Evolutionary conservation across 164 flowering plant genomes (phyloP).

Genomic region (Vitis labrusca): DNA sequence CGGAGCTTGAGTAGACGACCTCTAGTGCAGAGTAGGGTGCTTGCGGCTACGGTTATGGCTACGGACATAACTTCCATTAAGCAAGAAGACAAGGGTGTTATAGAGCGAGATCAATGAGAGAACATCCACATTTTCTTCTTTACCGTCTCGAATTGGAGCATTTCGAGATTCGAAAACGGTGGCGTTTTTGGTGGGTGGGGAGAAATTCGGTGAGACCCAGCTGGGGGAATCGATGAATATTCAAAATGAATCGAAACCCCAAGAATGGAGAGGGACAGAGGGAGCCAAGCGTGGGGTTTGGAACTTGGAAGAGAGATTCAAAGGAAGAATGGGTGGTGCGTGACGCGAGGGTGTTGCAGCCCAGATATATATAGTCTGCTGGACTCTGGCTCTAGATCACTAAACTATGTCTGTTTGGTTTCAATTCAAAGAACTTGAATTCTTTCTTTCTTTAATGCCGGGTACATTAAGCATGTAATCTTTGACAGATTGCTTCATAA

Average conservation of each 20-base stretch:
- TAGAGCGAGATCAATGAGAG: slow-evolving; percentile 21
- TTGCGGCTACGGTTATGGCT: neutral
- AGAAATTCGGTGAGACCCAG: slow-evolving; percentile 9
- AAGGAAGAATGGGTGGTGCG: neutral
- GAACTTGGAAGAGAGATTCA: neutral
- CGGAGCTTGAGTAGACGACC: slow-evolving; percentile 25
- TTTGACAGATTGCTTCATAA: too few species aligned
- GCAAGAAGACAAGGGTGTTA: slow-evolving; percentile 19
- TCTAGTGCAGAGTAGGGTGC: slow-evolving; percentile 4
- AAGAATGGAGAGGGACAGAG: too few species aligned
- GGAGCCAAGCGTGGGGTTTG: too few species aligned
- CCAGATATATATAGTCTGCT: too few species aligned
- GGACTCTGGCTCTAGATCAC: too few species aligned
- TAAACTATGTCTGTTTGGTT: too few species aligned
- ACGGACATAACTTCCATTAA: slow-evolving; percentile 45
- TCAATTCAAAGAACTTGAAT: too few species aligned
- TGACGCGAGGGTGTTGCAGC: neutral
- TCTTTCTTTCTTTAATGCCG: too few species aligned
- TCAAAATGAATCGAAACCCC: neutral
- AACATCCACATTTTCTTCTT: slow-evolving; percentile 58
- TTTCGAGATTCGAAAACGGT: slow-evolving; percentile 19
- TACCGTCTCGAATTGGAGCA: slow-evolving; percentile 39
- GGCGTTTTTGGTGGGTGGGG: too few species aligned
- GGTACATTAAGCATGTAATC: too few species aligned
- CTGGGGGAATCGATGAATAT: slow-evolving; percentile 19